Evolutionary conservation across 1,284 basidiomycete genomes (phyloP), one percentile per base, ranked within the genome.

Genomic region (Grifola frondosa): DNA sequence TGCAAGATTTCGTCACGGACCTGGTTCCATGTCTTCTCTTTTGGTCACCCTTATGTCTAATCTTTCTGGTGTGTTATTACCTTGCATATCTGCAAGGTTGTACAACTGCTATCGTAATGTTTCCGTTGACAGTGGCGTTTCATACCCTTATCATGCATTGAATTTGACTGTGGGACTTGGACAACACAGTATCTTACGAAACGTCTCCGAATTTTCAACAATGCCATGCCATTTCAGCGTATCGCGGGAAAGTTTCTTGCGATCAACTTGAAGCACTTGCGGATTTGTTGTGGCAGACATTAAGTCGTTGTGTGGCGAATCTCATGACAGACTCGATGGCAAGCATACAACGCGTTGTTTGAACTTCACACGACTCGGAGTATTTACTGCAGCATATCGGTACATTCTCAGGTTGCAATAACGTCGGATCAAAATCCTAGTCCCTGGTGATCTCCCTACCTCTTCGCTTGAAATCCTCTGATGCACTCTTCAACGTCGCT

Each of bases 401-500:
- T 6, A 55, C 40, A 3, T 54, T 58, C 4, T 58, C 64, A 30
- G 68, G 71, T 1, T 58, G 78, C 30, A 45, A 42, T 4, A 52
- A 73, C 44, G 53, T 78, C 3, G 45, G n/a, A n/a, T n/a, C n/a
- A n/a, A n/a, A n/a, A n/a, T n/a, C n/a, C n/a, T n/a, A n/a, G n/a
- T n/a, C n/a, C n/a, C n/a, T n/a, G n/a, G n/a, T n/a, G n/a, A n/a
- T n/a, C n/a, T n/a, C n/a, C n/a, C n/a, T n/a, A n/a, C n/a, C n/a
- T n/a, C n/a, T n/a, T n/a, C n/a, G n/a, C n/a, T n/a, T n/a, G n/a
- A 43, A 4, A 68, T 67, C 4, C 44, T 75, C 20, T 45, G 63
- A 1, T 73, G 67, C 49, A 41, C 64, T 4, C 61, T 67, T 35
- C 73, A 72, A 0, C 56, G 58, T 79, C 48, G 64, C 65, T 12